phyloP scores from a whole-genome alignment of 192 early-diverging fungal species.

The Rhizophagus prolifer region DNA sequence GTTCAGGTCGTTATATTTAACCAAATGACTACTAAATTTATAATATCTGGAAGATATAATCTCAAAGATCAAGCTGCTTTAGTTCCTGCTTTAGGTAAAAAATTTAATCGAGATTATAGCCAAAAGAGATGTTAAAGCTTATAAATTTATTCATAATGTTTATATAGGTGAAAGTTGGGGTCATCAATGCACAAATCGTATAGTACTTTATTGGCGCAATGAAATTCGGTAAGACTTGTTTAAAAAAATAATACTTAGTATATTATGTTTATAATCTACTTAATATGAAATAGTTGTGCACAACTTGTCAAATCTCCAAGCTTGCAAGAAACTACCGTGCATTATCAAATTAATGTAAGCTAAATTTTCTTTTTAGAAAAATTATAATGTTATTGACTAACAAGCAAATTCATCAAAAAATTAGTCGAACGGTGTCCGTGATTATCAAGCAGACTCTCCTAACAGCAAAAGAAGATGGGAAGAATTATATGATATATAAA shows the following conservation, averaged over 20 bases:
- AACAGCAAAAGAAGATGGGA: constrained; percentile 1
- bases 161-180: constrained; percentile 16
- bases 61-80: constrained; percentile 6
- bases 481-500: constrained; percentile 6
- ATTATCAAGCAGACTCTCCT: background rate
- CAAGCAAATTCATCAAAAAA: background rate
- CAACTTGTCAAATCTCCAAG: constrained; percentile 24
- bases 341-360: constrained; percentile 23
- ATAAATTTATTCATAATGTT: background rate
- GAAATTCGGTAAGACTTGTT: constrained; percentile 6
- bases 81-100: constrained; percentile 19
- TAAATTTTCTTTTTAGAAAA: background rate
- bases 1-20: constrained; percentile 28
- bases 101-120: background rate
- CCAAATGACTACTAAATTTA: constrained; percentile 30
- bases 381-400: background rate
- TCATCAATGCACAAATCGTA: constrained; percentile 14
- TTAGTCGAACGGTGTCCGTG: constrained; percentile 9
- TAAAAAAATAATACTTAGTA: background rate
- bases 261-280: background rate
- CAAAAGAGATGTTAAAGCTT: background rate
- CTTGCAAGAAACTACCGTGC: background rate
- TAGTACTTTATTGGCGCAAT: constrained; percentile 25
- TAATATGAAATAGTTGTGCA: constrained; percentile 4
- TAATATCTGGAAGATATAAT: too few relatives aligned